Evolutionary conservation across 176 grass and related monocot species (phyloP), one percentile per base, ranked within the genome.

Genomic region (Cenchrus purpureus): DNA sequence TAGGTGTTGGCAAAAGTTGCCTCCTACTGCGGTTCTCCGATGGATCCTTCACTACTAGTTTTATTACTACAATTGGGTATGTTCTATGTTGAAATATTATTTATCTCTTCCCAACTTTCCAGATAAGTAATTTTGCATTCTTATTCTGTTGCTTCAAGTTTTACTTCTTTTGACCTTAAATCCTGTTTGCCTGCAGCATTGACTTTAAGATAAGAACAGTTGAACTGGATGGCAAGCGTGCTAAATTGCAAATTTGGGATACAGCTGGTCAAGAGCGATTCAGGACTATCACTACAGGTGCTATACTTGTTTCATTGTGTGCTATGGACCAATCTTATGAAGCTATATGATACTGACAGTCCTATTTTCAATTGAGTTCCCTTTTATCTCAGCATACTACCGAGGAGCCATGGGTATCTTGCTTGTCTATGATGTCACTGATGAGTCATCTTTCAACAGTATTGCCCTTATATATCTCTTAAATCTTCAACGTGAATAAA

Each of bases 371-470:
- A 61, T 22, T 65, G 71, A 80, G 48, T 59, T 50, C 67, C 12
- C 6, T 75, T 78, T 86, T 49, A 31, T 76, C 63, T 82, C 87
- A 94, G 92, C 89, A 66, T 94, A 94, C 81, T 94, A 94, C 68
- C 67, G 92, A 84, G 92, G 92, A 84, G 92, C 92, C 65, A 91
- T 94, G 92, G 89, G 92, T 40, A 94, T 94, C 72, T 94, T 94
- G 81, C 89, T 95, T 77, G 93, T 95, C 22, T 92, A 95, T 77
- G 92, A 95, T 20, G 92, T 95, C 63, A 95, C 90, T 37, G 90
- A 95, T 22, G 90, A 92, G 69, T 92, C 92, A 5, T 95, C 92
- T 83, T 95, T 95, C 83, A 95, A 95, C 81, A 95, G 92, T 95
- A 91, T 73, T 40, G 45, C 5, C 80, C 73, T 89, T 74, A 58